These are phyloP conservation scores for Phoma sp. DNA, from an alignment of 2,329 filamentous ascomycete genomes.

Conservation along the genomic window DNA sequence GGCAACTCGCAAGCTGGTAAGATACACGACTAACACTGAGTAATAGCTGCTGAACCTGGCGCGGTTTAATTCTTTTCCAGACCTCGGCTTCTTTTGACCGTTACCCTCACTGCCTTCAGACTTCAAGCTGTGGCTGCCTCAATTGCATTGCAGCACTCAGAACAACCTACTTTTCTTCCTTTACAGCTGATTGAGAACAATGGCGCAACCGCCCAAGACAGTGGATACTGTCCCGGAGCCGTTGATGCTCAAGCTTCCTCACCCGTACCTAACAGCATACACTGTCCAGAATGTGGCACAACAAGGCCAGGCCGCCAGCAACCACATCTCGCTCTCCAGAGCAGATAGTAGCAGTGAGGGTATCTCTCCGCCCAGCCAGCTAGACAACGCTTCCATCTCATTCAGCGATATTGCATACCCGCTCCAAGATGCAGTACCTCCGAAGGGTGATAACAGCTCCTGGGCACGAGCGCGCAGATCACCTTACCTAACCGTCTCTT, in stretches of 20 bases:
- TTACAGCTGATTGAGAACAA: slow-evolving; percentile 10
- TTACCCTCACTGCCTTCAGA: slow-evolving; percentile 12
- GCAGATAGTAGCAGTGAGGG: slow-evolving; percentile 27
- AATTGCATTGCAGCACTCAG: slow-evolving; percentile 12
- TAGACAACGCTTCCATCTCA: slow-evolving; percentile 38
- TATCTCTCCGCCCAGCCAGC: slow-evolving; percentile 29
- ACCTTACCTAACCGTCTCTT: slow-evolving; percentile 53
- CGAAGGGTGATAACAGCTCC: slow-evolving; percentile 46
- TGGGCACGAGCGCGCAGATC: slow-evolving; percentile 57
- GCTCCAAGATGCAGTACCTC: slow-evolving; percentile 31
- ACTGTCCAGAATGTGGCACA: slow-evolving; percentile 34
- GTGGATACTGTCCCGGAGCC: slow-evolving; percentile 23
- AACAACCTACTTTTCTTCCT: slow-evolving; percentile 9
- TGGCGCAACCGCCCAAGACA: slow-evolving; percentile 31
- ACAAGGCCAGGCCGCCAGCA: slow-evolving; percentile 26
- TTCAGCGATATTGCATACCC: slow-evolving; percentile 43
- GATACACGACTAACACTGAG: slow-evolving; percentile 33
- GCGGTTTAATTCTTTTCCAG: slow-evolving; percentile 15
- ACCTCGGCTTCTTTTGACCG: slow-evolving; percentile 34
- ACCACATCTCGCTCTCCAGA: slow-evolving; percentile 33
- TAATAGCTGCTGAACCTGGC: slow-evolving; percentile 27
- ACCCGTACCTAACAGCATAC: slow-evolving; percentile 49
- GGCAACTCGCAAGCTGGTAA: slow-evolving; percentile 21
- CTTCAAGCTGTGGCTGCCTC: slow-evolving; percentile 14
- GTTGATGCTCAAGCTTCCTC: slow-evolving; percentile 45